These are phyloP conservation scores for Rhizopus stolonifer DNA, from an alignment of 371 early-diverging fungal species.

Conservation along the genomic window DNA sequence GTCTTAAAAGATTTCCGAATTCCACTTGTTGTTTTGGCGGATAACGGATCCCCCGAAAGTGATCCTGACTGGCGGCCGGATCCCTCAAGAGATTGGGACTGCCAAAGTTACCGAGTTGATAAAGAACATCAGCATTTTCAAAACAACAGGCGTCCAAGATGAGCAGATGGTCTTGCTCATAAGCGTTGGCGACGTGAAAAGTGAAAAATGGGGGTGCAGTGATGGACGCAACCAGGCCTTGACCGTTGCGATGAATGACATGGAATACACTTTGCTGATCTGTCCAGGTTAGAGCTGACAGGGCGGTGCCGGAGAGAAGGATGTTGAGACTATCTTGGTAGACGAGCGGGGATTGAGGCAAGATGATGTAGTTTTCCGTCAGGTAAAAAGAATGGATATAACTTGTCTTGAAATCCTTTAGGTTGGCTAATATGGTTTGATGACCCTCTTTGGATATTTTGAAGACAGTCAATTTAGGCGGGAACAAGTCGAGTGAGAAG, in stretches of 20 bases:
- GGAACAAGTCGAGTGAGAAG: conserved; percentile 20
- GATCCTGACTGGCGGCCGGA: not conserved
- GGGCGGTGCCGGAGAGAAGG: conserved; percentile 38
- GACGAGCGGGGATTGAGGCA: conserved; percentile 51
- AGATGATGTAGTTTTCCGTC: conserved; percentile 56
- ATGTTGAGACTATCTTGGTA: conserved; percentile 45
- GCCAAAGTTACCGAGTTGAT: conserved; percentile 35
- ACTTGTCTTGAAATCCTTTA: conserved; percentile 28
- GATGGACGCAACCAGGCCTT: conserved; percentile 49
- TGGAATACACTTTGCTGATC: conserved; percentile 45
- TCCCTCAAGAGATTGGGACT: conserved; percentile 19
- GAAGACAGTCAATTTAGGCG: conserved; percentile 27
- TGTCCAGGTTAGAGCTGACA: conserved; percentile 43
- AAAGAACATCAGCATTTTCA: conserved; percentile 30
- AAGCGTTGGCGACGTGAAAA: conserved; percentile 58
- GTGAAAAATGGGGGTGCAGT: conserved; percentile 47
- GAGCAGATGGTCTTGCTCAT: conserved; percentile 35
- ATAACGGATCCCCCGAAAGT: conserved; percentile 17
- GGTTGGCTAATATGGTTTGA: conserved; percentile 36
- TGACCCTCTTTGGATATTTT: conserved; percentile 28
- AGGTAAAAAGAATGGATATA: conserved; percentile 45
- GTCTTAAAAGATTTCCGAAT: too few relatives aligned
- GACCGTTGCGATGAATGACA: conserved; percentile 40
- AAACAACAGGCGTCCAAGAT: conserved; percentile 35
- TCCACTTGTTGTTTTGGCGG: conserved; percentile 20